These are phyloP conservation scores for Cicer yamashitae DNA, from an alignment of 306 rosid species.

Conservation along the genomic window DNA sequence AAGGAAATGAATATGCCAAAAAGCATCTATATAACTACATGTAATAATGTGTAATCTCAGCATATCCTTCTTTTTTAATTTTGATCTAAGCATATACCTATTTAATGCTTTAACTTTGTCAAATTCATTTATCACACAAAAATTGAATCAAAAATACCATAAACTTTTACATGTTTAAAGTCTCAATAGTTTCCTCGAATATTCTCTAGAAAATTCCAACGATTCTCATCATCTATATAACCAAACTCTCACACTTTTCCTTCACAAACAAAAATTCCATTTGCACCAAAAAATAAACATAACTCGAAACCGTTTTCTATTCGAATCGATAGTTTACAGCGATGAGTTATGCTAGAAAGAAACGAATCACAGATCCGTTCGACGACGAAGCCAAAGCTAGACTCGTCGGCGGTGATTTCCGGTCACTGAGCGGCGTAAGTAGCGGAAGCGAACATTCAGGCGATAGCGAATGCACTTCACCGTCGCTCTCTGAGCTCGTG, in stretches of 20 bases:
- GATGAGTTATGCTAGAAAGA: constrained; percentile 51
- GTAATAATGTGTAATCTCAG: constrained; percentile 11
- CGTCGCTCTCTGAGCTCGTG: constrained; percentile 74
- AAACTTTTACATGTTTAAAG: background rate
- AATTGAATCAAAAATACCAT: background rate
- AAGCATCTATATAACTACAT: constrained; percentile 38
- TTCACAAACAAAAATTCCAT: background rate
- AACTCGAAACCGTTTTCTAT: background rate
- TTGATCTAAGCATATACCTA: no score
- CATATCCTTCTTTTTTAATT: constrained; percentile 38
- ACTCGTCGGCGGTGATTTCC: constrained; percentile 54
- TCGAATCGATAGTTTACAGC: constrained; percentile 4
- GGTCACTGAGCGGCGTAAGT: constrained; percentile 53
- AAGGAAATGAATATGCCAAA: constrained; percentile 46
- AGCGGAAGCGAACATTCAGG: constrained; percentile 87
- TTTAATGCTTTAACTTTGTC: background rate
- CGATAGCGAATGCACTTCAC: constrained; percentile 49
- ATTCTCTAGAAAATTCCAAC: constrained; percentile 48
- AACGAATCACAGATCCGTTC: constrained; percentile 72
- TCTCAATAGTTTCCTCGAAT: constrained; percentile 36
- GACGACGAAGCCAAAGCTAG: constrained; percentile 70
- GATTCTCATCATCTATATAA: constrained; percentile 32
- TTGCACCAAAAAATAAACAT: no score
- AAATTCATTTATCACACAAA: background rate
- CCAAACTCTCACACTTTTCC: background rate